Evolutionary conservation across 495 filamentous ascomycete species (phyloP).

Genomic region (Halenospora varia): DNA sequence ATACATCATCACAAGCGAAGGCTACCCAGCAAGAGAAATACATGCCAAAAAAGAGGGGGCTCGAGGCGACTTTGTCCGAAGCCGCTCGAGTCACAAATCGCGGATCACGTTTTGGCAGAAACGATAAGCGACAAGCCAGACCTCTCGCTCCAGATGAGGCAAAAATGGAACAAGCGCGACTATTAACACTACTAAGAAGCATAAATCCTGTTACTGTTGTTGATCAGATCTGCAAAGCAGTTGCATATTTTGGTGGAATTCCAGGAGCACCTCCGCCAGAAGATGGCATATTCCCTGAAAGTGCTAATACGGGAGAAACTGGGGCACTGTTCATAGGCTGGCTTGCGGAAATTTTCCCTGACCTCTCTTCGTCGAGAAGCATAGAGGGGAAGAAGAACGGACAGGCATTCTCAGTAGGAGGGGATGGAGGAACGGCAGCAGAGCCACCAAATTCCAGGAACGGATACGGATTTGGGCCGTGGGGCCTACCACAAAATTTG

Average conservation of each 20-base stretch:
- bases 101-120: constrained; percentile 21
- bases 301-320: constrained; percentile 48
- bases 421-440: not conserved
- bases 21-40: constrained; percentile 47
- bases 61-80: constrained; percentile 34
- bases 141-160: constrained; percentile 43
- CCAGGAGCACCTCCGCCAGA: constrained; percentile 49
- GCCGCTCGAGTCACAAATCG: constrained; percentile 24
- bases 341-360: constrained; percentile 55
- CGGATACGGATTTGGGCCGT: constrained; percentile 25
- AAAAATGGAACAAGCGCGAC: constrained; percentile 51
- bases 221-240: constrained; percentile 53
- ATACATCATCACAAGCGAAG: constrained; percentile 47
- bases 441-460: constrained; percentile 24
- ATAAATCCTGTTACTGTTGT: constrained; percentile 49
- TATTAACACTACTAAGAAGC: constrained; percentile 49
- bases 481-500: constrained; percentile 23
- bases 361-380: constrained; percentile 27
- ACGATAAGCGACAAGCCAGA: constrained; percentile 19
- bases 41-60: constrained; percentile 41
- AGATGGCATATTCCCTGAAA: constrained; percentile 47
- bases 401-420: not conserved
- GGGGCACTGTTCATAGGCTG: constrained; percentile 54
- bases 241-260: constrained; percentile 55
- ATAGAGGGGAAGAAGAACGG: constrained; percentile 13